Evolutionary conservation across 148 eudicot species (phyloP), one percentile per base, ranked within the genome.

Genomic region (Gaultheria prostrata): DNA sequence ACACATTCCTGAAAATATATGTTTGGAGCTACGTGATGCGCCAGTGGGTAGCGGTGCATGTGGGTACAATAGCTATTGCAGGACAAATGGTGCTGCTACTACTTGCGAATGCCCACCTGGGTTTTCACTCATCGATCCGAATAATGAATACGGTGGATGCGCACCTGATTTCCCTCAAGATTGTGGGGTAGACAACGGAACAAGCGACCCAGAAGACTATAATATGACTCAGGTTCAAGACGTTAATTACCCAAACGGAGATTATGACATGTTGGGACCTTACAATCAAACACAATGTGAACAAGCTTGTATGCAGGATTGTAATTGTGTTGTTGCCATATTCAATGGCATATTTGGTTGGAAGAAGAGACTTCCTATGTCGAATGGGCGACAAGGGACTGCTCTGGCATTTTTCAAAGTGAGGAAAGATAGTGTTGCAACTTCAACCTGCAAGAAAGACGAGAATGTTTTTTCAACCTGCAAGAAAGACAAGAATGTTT

Each of bases 261-360:
- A 49, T 28, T 81, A 81, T 32, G 74, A 51, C 4, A 39, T 6
- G 26, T 70, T 49, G 48, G 13, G 48, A 4, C 61, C 75, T 69
- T 51, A 81, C 12, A 28, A 50, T 35, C 35, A 71, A 30, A 56
- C n/a, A 28, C 63, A 70, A 13, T 81, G 83, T 48, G 24, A 69
- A 48, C 56, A 43, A 28, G 15, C 83, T 69, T 81, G 83, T 71
- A n/a, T 81, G 26, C 46, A 46, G 1, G 83, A 81, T 32, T 81
- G 83, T 51, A 30, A 8, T 17, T 81, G 83, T 54, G 43, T 39
- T 39, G 43, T 39, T 39, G 43, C 43, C 43, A 39, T 39, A 39
- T 39, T 39, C 43, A 39, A 28, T 8, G 51, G 48, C 0, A 9
- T 3, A 20, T 72, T 30, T 4, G 72, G 84, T 73, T 71, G 32